Conservation (phyloP, 148 eudicot species). For the Chenopodium suecicum region DNA sequence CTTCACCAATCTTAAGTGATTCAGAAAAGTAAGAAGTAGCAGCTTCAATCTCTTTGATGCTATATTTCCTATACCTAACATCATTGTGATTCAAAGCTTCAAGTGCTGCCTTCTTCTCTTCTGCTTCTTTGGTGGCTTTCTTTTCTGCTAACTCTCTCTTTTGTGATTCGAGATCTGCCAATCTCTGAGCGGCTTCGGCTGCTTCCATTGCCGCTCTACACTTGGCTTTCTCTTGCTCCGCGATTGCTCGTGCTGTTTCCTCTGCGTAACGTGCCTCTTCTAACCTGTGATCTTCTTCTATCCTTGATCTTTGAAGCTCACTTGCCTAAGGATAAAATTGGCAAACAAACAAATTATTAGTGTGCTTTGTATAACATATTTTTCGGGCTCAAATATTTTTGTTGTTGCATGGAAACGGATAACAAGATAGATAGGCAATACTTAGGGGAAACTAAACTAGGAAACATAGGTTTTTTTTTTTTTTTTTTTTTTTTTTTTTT, state of each 20-base stretch:
- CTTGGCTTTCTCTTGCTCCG: slow-evolving; percentile 64
- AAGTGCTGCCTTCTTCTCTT: slow-evolving; percentile 43
- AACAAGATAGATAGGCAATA: no score
- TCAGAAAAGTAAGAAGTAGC: slow-evolving; percentile 60
- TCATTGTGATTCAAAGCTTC: slow-evolving; percentile 32
- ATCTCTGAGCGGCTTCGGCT: slow-evolving; percentile 71
- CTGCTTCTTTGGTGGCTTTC: slow-evolving; percentile 45
- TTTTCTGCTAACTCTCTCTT: slow-evolving; percentile 49
- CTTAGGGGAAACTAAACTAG: no score
- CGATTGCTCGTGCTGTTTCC: slow-evolving; percentile 63
- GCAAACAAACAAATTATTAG: neutral
- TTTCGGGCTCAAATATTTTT: no score
- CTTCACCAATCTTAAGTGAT: slow-evolving; percentile 68
- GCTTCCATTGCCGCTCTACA: slow-evolving; percentile 67
- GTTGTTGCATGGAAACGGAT: no score
- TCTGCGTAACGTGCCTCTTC: slow-evolving; percentile 52
- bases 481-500: no score
- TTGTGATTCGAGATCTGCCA: slow-evolving; percentile 65
- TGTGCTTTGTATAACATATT: no score
- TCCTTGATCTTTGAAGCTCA: slow-evolving; percentile 63
- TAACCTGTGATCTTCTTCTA: slow-evolving; percentile 46
- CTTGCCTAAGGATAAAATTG: slow-evolving; percentile 39
- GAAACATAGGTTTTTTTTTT: no score
- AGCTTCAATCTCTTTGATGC: slow-evolving; percentile 60
- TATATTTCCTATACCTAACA: slow-evolving; percentile 55